These are phyloP conservation scores for Diaporthe capsici DNA, from an alignment of 2,329 filamentous ascomycete species.

Conservation along the genomic window DNA sequence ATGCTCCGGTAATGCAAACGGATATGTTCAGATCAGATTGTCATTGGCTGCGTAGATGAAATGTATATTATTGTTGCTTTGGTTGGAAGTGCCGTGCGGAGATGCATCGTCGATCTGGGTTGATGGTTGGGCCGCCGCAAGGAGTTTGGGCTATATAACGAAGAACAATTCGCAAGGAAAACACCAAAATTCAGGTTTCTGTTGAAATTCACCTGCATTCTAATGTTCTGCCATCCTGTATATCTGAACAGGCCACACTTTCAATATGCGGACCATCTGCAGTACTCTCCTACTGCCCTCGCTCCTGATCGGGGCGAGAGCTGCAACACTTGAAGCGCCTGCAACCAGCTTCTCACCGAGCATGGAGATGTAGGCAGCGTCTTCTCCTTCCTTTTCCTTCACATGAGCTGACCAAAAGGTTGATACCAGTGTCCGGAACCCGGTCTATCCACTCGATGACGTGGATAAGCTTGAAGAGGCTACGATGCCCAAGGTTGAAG, in stretches of 20 bases:
- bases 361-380: background rate
- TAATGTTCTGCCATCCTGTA: background rate
- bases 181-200: background rate
- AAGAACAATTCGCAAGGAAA: background rate
- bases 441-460: slow-evolving; percentile 46
- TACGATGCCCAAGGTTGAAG: slow-evolving; percentile 48
- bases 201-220: background rate
- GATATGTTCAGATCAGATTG: background rate
- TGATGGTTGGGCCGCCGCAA: background rate
- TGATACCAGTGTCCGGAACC: slow-evolving; percentile 43
- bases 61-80: background rate
- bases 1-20: background rate
- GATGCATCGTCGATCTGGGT: slow-evolving; percentile 9
- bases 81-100: slow-evolving; percentile 18
- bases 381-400: background rate
- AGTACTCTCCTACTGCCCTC: background rate
- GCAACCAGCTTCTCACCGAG: background rate
- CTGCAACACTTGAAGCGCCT: background rate
- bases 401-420: background rate
- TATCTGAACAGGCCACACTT: background rate
- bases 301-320: background rate
- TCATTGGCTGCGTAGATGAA: background rate
- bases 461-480: slow-evolving; percentile 48
- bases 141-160: background rate
- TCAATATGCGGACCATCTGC: background rate